Evolutionary conservation across 169 alveolate genomes (phyloP).

Genomic region (Eimeria acervulina): DNA sequence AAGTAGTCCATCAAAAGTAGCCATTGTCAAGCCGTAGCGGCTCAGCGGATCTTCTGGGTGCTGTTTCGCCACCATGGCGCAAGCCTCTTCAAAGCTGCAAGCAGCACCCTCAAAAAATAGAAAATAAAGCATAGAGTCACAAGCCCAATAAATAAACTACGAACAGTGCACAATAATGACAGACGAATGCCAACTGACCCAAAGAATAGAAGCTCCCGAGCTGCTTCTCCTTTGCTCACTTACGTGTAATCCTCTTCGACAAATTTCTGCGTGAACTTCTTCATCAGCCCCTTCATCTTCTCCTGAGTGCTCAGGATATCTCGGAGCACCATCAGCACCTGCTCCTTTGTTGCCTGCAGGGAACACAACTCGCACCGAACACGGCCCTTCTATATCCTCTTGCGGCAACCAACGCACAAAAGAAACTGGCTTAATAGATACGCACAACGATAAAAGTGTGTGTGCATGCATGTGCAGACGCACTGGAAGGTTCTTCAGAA

Average conservation of each 20-base stretch:
- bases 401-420: background rate
- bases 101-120: background rate
- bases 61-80: conserved; percentile 84
- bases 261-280: conserved; percentile 73
- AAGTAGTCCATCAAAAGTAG: conserved; percentile 85
- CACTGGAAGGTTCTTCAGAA: background rate
- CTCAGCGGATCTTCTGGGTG: conserved; percentile 87
- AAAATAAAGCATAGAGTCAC: background rate
- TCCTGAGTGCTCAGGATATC: conserved; percentile 86
- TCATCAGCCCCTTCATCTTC: conserved; percentile 84
- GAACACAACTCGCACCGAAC: no score
- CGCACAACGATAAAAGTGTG: background rate
- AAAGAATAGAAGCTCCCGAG: background rate
- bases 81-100: conserved; percentile 84
- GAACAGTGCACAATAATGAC: background rate
- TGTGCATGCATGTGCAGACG: background rate
- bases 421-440: background rate
- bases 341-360: conserved; percentile 85
- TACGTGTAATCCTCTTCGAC: conserved; percentile 75
- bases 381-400: no score
- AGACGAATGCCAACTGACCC: background rate
- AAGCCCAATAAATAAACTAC: no score
- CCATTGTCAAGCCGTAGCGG: conserved; percentile 84
- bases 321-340: conserved; percentile 84
- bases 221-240: background rate